Base-by-base conservation (phyloP, 1,284 basidiomycete genomes). In the Vanrija pseudolonga region DNA sequence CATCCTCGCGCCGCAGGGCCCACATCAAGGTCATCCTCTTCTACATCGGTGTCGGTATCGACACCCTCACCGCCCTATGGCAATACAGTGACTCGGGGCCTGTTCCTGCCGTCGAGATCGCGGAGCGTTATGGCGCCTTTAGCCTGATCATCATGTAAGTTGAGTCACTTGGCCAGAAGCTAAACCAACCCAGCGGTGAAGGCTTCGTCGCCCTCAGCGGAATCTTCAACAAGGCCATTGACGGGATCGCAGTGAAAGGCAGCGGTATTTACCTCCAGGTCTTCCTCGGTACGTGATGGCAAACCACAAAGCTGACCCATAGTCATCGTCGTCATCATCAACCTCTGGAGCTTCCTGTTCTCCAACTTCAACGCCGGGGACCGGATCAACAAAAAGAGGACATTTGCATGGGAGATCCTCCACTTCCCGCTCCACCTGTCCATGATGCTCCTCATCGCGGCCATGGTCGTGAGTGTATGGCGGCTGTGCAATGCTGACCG, bases 111-210 rank as follows among this genome's bases (percentile, higher is more conserved):
- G 22, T 43, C 20, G 32, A 39, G 1, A n/a, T 62, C 6, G 52
- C 52, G 0, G 45, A 59, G 24, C 53, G 64, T 23, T 69, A 65
- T 47, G 68, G 62, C 14, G 61, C 63, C 4, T 64, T 68, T 36
- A 65, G 60, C 2, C 45, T 71, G 40, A 68, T 67, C 49, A 62
- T 66, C 24, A 41, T 66, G 66, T 68, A 47, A 46, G 66, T 49
- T 19, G 20, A 18, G 22, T 6, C 24, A 11, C 11, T 4, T 23
- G 19, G 32, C 14, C 32, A 20, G 17, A 6, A 38, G 22, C 46
- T 38, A 20, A n/a, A n/a, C n/a, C 6, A 15, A 20, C 22, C 32
- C 32, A 69, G 67, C 4, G 68, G 68, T 14, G 65, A 68, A 45
- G 68, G 66, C 6, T 65, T 69, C 55, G 59, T 62, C 19, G 49